Conservation (phyloP, 2,329 filamentous ascomycete genomes). For the Fonsecaea monophora region DNA sequence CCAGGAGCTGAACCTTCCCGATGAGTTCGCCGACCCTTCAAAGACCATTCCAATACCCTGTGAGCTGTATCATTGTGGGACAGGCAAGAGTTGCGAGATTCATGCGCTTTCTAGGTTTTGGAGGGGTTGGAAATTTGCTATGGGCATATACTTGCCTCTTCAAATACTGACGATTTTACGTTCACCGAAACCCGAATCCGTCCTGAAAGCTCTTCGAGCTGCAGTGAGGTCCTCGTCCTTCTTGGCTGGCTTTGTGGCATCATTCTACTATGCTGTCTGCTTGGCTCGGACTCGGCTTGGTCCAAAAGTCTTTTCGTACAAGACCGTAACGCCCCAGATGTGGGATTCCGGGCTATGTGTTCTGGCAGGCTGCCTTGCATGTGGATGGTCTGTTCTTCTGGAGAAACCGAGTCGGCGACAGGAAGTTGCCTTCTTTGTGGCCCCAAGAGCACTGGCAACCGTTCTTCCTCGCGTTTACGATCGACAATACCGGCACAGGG, state of each 20-base stretch:
- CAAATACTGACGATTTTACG: constrained; percentile 69
- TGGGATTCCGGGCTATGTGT: constrained; percentile 71
- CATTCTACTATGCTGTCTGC: constrained; percentile 88
- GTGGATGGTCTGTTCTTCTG: constrained; percentile 81
- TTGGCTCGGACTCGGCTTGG: constrained; percentile 76
- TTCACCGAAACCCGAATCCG: constrained; percentile 39
- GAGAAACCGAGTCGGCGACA: constrained; percentile 70
- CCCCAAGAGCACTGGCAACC: constrained; percentile 77
- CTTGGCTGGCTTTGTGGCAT: constrained; percentile 74
- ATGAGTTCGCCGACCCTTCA: constrained; percentile 74
- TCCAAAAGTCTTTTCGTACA: constrained; percentile 68
- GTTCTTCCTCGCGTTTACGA: constrained; percentile 74
- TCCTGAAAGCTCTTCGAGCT: constrained; percentile 63
- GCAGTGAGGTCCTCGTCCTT: constrained; percentile 77
- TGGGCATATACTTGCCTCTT: constrained; percentile 77
- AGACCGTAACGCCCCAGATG: constrained; percentile 59
- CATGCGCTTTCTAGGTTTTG: constrained; percentile 73
- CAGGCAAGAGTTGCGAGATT: constrained; percentile 74
- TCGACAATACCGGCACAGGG: constrained; percentile 46
- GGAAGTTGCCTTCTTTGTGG: constrained; percentile 81
- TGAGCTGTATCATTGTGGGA: constrained; percentile 82
- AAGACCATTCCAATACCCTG: constrained; percentile 76
- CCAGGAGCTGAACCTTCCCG: constrained; percentile 70
- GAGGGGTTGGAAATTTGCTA: constrained; percentile 74
- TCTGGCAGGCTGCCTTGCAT: constrained; percentile 72